Base-by-base conservation (phyloP, 208 protist species). In the Acanthamoeba healyi region DNA sequence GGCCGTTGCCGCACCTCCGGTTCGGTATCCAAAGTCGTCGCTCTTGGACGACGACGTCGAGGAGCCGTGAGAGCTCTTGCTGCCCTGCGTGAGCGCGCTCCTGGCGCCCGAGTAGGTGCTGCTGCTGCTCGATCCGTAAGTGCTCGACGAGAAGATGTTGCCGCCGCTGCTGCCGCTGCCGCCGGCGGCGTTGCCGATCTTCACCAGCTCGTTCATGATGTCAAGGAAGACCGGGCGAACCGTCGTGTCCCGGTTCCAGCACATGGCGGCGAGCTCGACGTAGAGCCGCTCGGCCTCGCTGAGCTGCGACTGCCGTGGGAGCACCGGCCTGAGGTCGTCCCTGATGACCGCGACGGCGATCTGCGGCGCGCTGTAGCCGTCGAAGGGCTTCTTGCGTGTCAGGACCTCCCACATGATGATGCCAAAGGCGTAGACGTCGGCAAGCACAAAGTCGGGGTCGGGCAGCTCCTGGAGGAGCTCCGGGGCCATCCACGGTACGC, bases 401-500 rank as follows among this genome's bases (percentile, higher is more conserved):
- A 49, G 14, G 22, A 81, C 38, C 40, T 81, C 72, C 72, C 72
- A 81, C 72, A 81, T 81, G 72, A 81, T 81, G 38, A 81, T 49
- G 72, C 72, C 72, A 19, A 49, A 81, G 40, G 72, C 32, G 72
- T 81, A 81, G 24, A 81, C 72, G 40, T 81, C 72, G 72, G 72
- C 72, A 17, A 81, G 34, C 38, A 81, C 40, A 1, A 22, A 51
- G 38, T 81, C 72, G 40, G 24, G 12, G 34, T 81, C 72, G 38
- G 34, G 38, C 72, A 32, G 19, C 72, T 81, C 72, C 34, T 81
- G 34, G 15, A 81, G 72, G 22, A 81, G 38, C 40, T 81, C 72
- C 9, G 72, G 72, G 2, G 72, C 72, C 40, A 49, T 81, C 72
- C 72, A 81, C 72, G 40, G 40, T 7, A 81, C 24, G 72, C 38